Base-by-base conservation (phyloP, 495 filamentous ascomycete species). In the Neurospora tetrasperma region DNA sequence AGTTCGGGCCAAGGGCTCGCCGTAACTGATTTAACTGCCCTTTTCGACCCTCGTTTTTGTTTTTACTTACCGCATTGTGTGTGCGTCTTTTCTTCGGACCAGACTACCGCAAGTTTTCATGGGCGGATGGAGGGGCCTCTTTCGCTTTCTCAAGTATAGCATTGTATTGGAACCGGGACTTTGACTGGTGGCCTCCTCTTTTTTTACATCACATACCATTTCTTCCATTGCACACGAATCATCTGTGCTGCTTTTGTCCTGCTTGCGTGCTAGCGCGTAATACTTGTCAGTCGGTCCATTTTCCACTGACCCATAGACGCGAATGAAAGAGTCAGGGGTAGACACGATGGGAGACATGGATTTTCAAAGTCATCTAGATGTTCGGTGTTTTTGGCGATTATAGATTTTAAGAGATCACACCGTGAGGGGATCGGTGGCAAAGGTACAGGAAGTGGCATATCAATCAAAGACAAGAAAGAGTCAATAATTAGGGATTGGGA, bases 21-120 rank as follows among this genome's bases (percentile, higher is more conserved):
- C 54, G 54, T 66, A 66, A 66, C 54, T 66, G 54, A 66, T 73
- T 62, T 39, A 39, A 31, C 31, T 48, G 40, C 71, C 59, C 66
- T 70, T 71, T 69, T 72, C 71, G 44, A 11, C 68, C 41, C 70
- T 72, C 42, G 69, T 6, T 72, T 70, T 71, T 43, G 40, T 62
- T 70, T 54, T 68, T 39, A 42, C 69, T 42, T 6, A 66, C 27
- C 27, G 54, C 54, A 16, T 66, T 35, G 14, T 66, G 54, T 66
- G 54, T 66, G 54, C 14, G 54, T 66, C 54, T 66, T 31, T 31
- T 66, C 27, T 35, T 66, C 27, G 5, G 54, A 38, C 14, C 54
- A 35, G 27, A 66, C 27, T 27, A 66, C 54, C 27, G 6, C 54
- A 66, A 9, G 23, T 66, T 35, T 18, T 35, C 14, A 35, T 66